phyloP scores from a whole-genome alignment of 768 basidiomycete species.

The Pulveroboletus sp. region DNA sequence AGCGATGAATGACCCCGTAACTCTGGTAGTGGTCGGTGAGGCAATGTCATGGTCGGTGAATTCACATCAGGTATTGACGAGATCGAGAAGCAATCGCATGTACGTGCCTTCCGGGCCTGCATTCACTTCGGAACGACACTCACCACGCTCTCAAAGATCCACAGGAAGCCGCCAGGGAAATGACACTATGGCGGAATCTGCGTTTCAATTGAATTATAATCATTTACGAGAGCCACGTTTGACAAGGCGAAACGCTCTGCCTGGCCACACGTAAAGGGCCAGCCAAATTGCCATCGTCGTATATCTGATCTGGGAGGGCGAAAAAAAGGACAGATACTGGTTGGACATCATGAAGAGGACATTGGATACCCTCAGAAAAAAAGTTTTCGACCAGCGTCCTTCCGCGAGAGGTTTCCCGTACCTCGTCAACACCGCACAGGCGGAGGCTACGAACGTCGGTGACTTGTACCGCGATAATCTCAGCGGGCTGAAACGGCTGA shows the following conservation, averaged over 20 bases:
- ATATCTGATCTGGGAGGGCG: conserved; percentile 12
- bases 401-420: conserved; percentile 1
- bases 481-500: not conserved
- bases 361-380: not conserved
- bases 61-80: conserved; percentile 9
- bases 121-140: not conserved
- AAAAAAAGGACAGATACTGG: conserved; percentile 9
- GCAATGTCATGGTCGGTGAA: conserved; percentile 15
- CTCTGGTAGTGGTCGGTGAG: conserved; percentile 15
- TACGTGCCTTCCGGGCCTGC: not conserved
- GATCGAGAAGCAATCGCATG: not conserved
- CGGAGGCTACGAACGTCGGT: not conserved
- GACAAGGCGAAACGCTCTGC: conserved; percentile 10
- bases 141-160: not conserved
- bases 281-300: conserved; percentile 12
- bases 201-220: conserved; percentile 10
- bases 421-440: conserved; percentile 11
- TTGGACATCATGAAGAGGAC: conserved; percentile 3
- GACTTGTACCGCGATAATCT: conserved; percentile 12
- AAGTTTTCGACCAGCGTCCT: conserved; percentile 5
- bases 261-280: conserved; percentile 10
- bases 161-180: conserved; percentile 5
- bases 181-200: conserved; percentile 6
- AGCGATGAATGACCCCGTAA: not conserved
- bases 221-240: conserved; percentile 15